A percentile compares a stretch with the other conserved stretches of the same genome.
Conservation (phyloP, 345 rosid genomes). For the Lepidium sativum region DNA sequence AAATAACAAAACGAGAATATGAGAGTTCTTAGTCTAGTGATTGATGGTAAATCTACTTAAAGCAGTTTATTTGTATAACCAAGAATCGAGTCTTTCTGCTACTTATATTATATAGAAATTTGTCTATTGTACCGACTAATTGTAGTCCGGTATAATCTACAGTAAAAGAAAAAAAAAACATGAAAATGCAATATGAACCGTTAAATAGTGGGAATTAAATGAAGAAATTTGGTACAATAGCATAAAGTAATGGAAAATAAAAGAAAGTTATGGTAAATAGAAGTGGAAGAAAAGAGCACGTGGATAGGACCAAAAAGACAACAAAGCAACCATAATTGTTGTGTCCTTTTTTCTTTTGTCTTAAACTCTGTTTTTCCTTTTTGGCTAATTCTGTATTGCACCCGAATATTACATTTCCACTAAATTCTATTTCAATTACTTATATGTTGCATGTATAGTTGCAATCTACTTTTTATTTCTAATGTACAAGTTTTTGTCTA, state of each 20-base stretch:
- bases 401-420: not conserved
- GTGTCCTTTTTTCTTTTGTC: not conserved
- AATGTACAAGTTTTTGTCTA: too few relatives aligned
- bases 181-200: not conserved
- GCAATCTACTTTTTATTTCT: too few relatives aligned
- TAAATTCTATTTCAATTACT: not conserved
- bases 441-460: not conserved
- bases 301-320: slow-evolving; percentile 28
- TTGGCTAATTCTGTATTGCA: slow-evolving; percentile 23
- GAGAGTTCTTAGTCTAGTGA: too few relatives aligned
- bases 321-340: slow-evolving; percentile 24
- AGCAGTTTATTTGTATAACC: too few relatives aligned
- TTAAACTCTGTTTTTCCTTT: slow-evolving; percentile 20
- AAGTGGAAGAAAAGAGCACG: slow-evolving; percentile 11
- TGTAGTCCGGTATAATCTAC: too few relatives aligned
- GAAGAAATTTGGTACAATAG: not conserved
- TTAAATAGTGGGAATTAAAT: not conserved
- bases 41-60: too few relatives aligned
- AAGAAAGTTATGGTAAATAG: not conserved
- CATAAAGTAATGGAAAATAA: not conserved
- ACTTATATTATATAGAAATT: too few relatives aligned
- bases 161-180: too few relatives aligned
- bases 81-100: too few relatives aligned
- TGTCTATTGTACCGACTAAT: too few relatives aligned
- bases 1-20: too few relatives aligned